Evolutionary conservation across 352 stramenopile genomes (phyloP), one percentile per base, ranked within the genome.

Genomic region (Pythium apleroticum): DNA sequence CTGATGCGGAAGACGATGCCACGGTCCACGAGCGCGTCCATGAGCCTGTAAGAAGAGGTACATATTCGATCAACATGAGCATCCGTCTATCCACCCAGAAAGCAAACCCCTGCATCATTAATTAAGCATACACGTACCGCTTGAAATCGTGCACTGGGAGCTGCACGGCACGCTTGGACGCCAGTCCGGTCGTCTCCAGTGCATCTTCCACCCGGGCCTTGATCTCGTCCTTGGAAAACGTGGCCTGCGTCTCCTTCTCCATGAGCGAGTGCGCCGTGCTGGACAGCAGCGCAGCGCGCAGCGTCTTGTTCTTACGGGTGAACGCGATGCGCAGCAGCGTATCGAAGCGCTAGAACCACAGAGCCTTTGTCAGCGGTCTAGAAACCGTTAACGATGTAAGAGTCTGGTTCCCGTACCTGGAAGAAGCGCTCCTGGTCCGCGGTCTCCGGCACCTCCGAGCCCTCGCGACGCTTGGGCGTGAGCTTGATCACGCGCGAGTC

Each of bases 271-370:
- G 71, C 37, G 86, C 75, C n/a, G 84, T 88, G 46, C 84, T 91
- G 25, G 79, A 81, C 5, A 88, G 65, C 41, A 96, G 56, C 35
- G 90, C 71, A 6, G 88, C 83, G 33, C 88, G 78, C 50, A 96
- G 67, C 31, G 88, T 96, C 71, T 96, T 96, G 71, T 96, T 96
- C 70, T 95, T 94, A 46, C 86, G 82, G 35, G 80, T 69, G 57
- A 96, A 96, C 48, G 74, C 88, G 48, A 93, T 67, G 35, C 85
- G 81, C 30, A 96, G 67, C 25, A 96, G 54, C 20, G 80, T 75
- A 41, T 94, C 86, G 56, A 93, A 93, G 55, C 86, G 82, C 75
- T 89, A 73, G 7, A 25, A 17, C 35, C 3, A 63, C 46, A 57
- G 28, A 57, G 25, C 49, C 12, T 31, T 31, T 0, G 30, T 59